Conservation (phyloP, 2,329 filamentous ascomycete species). For the Fusarium sp. region DNA sequence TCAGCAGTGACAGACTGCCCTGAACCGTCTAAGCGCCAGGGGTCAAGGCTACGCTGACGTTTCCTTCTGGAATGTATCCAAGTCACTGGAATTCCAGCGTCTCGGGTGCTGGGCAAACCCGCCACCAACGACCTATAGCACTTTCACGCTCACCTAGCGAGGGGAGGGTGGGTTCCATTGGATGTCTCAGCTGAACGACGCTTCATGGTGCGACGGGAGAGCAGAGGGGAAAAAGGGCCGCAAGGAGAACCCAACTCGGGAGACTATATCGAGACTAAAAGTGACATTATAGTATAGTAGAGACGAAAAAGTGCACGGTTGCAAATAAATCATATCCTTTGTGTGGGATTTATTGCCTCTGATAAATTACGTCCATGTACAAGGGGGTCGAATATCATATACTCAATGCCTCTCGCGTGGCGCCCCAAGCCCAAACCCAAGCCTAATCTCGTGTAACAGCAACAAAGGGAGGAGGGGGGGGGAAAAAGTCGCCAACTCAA, state of each 20-base stretch:
- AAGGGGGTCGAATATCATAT: slow-evolving; percentile 14
- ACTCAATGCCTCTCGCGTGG: slow-evolving; percentile 14
- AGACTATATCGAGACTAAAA: neutral
- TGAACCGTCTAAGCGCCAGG: neutral
- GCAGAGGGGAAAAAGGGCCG: neutral
- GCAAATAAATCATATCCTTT: slow-evolving; percentile 7
- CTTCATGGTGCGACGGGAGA: slow-evolving; percentile 9
- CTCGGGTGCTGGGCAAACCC: neutral
- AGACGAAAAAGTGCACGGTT: slow-evolving; percentile 8
- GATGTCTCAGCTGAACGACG: neutral
- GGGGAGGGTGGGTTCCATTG: neutral
- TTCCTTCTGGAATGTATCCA: slow-evolving; percentile 32
- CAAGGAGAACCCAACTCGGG: slow-evolving; percentile 12
- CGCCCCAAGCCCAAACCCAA: neutral
- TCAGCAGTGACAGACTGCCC: neutral
- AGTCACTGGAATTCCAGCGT: slow-evolving; percentile 30
- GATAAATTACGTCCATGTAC: slow-evolving; percentile 16
- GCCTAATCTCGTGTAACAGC: slow-evolving; percentile 9
- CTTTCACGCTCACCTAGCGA: neutral
- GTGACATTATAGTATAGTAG: neutral
- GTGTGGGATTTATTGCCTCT: slow-evolving; percentile 21
- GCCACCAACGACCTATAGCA: neutral
- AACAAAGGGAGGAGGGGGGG: slow-evolving; percentile 2
- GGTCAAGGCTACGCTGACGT: neutral
- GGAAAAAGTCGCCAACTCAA: neutral